Evolutionary conservation across 2,329 filamentous ascomycete genomes (phyloP).

Genomic region (Emergomyces orientalis): DNA sequence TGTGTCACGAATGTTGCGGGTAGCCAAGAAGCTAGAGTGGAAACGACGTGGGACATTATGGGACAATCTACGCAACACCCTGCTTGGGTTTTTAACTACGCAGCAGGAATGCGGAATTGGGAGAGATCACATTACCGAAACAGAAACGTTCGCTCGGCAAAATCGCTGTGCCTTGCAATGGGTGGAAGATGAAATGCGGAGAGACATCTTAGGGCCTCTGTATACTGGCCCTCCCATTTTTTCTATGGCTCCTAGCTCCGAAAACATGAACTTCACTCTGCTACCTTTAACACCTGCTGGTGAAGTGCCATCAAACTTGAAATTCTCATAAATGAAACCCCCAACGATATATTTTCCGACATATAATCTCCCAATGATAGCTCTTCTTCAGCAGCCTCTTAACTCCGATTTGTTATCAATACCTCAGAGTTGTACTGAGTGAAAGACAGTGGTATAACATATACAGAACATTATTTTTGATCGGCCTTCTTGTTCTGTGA

Average conservation of each 20-base stretch:
- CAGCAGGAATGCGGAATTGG: slow-evolving; percentile 26
- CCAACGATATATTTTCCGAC: neutral
- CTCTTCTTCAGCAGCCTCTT: neutral
- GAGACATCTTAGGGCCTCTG: slow-evolving; percentile 20
- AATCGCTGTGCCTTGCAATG: slow-evolving; percentile 18
- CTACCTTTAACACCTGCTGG: neutral
- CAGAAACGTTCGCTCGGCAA: slow-evolving; percentile 20
- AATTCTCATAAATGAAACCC: neutral
- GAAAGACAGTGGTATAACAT: neutral
- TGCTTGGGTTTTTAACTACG: slow-evolving; percentile 22
- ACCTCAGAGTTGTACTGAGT: neutral
- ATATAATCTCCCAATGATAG: neutral
- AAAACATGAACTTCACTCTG: neutral
- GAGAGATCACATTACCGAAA: slow-evolving; percentile 17
- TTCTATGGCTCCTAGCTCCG: neutral
- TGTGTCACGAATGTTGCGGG: slow-evolving; percentile 26
- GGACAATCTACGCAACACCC: slow-evolving; percentile 21
- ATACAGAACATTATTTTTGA: neutral
- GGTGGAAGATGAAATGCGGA: slow-evolving; percentile 24
- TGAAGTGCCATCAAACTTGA: neutral
- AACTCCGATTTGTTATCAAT: neutral
- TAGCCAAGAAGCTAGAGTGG: slow-evolving; percentile 26
- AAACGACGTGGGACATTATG: slow-evolving; percentile 22
- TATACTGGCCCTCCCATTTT: slow-evolving; percentile 13
- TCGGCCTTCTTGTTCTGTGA: neutral